These are phyloP conservation scores for Penicillium salamii DNA, from an alignment of 495 filamentous ascomycete species.

Conservation along the genomic window DNA sequence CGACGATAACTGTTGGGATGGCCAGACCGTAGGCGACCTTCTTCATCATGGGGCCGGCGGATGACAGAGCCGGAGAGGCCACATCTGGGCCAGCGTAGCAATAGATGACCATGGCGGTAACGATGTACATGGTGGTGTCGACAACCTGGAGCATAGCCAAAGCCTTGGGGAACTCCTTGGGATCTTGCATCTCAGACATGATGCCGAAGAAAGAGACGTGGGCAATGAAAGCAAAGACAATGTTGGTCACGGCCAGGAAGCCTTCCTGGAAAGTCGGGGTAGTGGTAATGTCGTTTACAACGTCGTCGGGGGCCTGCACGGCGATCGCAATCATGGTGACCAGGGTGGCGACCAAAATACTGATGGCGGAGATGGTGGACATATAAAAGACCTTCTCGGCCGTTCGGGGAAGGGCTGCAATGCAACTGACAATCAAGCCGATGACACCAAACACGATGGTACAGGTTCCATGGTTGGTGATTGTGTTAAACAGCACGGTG, in stretches of 20 bases:
- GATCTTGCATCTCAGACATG: constrained; percentile 71
- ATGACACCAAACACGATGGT: constrained; percentile 61
- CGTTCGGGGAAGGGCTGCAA: constrained; percentile 59
- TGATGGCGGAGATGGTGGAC: constrained; percentile 50
- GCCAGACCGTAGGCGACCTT: constrained; percentile 77
- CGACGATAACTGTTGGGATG: constrained; percentile 65
- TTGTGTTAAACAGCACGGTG: constrained; percentile 59
- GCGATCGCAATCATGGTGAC: constrained; percentile 64
- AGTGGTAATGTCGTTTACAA: constrained; percentile 19
- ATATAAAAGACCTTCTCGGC: constrained; percentile 38
- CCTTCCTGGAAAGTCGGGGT: constrained; percentile 20
- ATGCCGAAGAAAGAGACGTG: constrained; percentile 71
- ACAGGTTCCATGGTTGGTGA: constrained; percentile 59
- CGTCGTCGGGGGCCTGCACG: constrained; percentile 31
- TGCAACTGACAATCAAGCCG: constrained; percentile 55
- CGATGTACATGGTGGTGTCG: constrained; percentile 63
- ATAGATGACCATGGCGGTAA: constrained; percentile 68
- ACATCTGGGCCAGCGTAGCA: constrained; percentile 65
- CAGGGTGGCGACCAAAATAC: constrained; percentile 61
- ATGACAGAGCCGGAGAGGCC: constrained; percentile 64
- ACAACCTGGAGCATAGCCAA: constrained; percentile 58
- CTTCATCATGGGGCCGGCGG: constrained; percentile 55
- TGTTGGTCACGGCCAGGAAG: constrained; percentile 67
- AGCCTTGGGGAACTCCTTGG: constrained; percentile 59
- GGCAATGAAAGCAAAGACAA: constrained; percentile 68